These are phyloP conservation scores for Ceratocystis eucalypticola DNA, from an alignment of 2,329 filamentous ascomycete species.

Conservation along the genomic window DNA sequence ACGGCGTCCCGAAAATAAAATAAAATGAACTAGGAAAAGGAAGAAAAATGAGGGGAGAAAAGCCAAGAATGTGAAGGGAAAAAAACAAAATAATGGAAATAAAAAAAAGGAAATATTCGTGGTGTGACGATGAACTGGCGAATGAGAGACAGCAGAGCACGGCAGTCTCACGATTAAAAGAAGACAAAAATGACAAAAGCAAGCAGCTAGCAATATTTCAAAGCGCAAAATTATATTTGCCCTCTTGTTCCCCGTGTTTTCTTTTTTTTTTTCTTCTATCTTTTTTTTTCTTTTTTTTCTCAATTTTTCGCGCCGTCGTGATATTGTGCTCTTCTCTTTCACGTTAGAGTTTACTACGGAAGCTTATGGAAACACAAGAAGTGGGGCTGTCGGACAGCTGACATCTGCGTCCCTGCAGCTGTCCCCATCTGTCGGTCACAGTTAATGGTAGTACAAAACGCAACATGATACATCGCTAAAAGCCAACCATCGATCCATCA, in stretches of 20 bases:
- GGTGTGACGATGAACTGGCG: neutral
- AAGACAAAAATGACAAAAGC: too few relatives aligned
- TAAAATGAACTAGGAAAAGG: neutral
- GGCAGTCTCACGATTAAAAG: neutral
- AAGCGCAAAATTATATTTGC: neutral
- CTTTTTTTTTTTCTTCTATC: neutral
- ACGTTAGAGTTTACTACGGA: constrained; percentile 5
- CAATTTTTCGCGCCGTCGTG: neutral
- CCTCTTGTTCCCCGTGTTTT: neutral
- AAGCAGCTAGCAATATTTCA: too few relatives aligned
- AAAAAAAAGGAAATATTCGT: neutral
- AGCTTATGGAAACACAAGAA: constrained; percentile 12
- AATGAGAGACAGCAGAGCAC: neutral
- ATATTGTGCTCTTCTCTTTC: neutral
- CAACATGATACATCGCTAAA: neutral
- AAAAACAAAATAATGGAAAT: neutral
- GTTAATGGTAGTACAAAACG: neutral
- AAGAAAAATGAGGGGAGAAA: constrained; percentile 1
- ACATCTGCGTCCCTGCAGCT: neutral
- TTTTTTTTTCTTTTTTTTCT: too few relatives aligned
- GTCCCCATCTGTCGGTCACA: neutral
- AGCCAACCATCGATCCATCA: neutral
- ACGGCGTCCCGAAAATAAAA: neutral
- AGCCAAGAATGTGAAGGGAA: neutral
- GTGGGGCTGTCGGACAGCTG: constrained; percentile 2